phyloP scores from a whole-genome alignment of 169 alveolate genomes.

The Plasmodium yoelii region DNA sequence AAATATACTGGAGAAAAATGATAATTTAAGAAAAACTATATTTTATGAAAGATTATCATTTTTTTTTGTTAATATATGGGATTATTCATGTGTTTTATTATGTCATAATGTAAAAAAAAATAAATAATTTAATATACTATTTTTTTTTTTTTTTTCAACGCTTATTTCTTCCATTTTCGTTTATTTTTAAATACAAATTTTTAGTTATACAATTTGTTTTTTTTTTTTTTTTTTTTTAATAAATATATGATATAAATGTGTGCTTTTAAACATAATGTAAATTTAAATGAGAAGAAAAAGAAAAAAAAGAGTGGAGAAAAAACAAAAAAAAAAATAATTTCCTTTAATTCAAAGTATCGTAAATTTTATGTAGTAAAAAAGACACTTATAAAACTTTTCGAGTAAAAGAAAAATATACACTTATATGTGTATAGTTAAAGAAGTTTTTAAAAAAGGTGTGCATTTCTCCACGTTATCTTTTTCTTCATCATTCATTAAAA shows the following conservation, averaged over 20 bases:
- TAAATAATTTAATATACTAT: neutral
- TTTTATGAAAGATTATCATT: neutral
- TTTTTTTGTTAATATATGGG: neutral
- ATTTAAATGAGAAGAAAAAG: conserved; percentile 11
- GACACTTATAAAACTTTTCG: neutral
- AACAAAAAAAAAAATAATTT: conserved; percentile 9
- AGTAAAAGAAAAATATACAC: too few relatives aligned
- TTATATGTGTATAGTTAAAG: too few relatives aligned
- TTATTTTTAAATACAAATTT: conserved; percentile 13
- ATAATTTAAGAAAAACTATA: neutral
- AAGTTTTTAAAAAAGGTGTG: too few relatives aligned
- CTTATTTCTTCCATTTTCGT: neutral
- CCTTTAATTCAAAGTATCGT: neutral
- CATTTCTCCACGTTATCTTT: too few relatives aligned
- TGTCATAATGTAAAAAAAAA: neutral
- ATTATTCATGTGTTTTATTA: neutral
- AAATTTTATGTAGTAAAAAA: neutral
- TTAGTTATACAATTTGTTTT: neutral
- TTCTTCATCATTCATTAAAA: too few relatives aligned
- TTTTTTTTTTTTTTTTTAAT: neutral
- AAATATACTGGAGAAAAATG: neutral
- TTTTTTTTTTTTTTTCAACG: neutral
- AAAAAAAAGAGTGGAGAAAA: neutral
- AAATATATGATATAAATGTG: conserved; percentile 1
- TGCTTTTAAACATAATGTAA: conserved; percentile 4